Percentiles rank a stretch among this genome's conserved stretches.
Evolutionary conservation across 345 rosid genomes (phyloP).

Genomic region (Raphanus raphanistrum): DNA sequence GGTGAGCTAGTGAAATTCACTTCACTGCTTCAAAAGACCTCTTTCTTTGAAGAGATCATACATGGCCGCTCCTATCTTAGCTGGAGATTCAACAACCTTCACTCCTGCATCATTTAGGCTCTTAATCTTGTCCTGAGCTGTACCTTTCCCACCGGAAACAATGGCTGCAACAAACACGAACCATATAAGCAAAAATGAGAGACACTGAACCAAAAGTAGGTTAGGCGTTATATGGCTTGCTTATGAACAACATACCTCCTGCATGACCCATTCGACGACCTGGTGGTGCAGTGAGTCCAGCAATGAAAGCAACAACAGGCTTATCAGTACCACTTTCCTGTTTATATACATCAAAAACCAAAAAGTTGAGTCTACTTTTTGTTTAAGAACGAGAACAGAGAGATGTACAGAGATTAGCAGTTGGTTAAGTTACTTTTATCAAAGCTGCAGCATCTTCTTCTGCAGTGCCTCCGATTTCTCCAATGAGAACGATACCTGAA

Average conservation of each 20-base stretch:
- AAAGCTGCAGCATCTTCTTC: constrained; percentile 97
- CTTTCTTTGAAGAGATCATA: constrained; percentile 75
- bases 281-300: constrained; percentile 98
- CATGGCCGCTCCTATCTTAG: constrained; percentile 87
- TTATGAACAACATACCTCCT: constrained; percentile 69
- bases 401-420: background rate
- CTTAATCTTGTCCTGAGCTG: constrained; percentile 93
- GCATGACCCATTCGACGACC: constrained; percentile 99
- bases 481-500: constrained; percentile 88
- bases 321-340: constrained; percentile 97
- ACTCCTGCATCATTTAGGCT: constrained; percentile 89
- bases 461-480: constrained; percentile 98
- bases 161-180: constrained; percentile 59
- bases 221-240: background rate
- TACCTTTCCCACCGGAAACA: constrained; percentile 97
- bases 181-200: constrained; percentile 13
- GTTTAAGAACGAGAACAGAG: background rate
- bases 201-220: background rate
- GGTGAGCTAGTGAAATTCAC: too few relatives aligned
- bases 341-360: constrained; percentile 32
- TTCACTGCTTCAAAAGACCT: constrained; percentile 54
- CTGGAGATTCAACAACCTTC: constrained; percentile 93
- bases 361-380: background rate
- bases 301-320: constrained; percentile 96
- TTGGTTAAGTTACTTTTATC: constrained; percentile 54